Evolutionary conservation across 495 filamentous ascomycete genomes (phyloP).

Genomic region (Talaromyces liani): DNA sequence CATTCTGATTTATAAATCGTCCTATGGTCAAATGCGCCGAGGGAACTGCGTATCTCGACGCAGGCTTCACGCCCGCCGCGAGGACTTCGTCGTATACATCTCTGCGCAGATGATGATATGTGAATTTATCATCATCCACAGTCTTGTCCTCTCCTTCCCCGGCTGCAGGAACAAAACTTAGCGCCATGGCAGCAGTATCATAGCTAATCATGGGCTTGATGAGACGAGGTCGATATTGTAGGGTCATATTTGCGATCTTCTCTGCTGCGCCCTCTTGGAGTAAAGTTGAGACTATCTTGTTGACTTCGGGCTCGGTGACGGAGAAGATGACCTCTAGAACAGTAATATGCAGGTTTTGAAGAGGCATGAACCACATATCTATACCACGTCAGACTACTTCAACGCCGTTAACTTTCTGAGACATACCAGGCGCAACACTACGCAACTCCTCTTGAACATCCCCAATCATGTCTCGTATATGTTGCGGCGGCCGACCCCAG

Average conservation of each 20-base stretch:
- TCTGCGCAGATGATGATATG: slow-evolving; percentile 83
- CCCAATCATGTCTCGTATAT: slow-evolving; percentile 55
- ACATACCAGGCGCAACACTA: slow-evolving; percentile 56
- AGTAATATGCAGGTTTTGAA: slow-evolving; percentile 73
- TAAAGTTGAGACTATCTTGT: slow-evolving; percentile 47
- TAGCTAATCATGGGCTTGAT: slow-evolving; percentile 78
- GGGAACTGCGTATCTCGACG: slow-evolving; percentile 74
- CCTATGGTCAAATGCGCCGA: slow-evolving; percentile 84
- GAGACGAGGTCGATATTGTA: slow-evolving; percentile 57
- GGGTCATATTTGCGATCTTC: slow-evolving; percentile 56
- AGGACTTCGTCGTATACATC: slow-evolving; percentile 60
- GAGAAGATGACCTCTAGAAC: slow-evolving; percentile 75
- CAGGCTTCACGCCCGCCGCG: slow-evolving; percentile 52
- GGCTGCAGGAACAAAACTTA: slow-evolving; percentile 76
- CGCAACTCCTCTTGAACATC: slow-evolving; percentile 61
- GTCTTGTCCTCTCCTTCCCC: slow-evolving; percentile 34
- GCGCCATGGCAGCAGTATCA: slow-evolving; percentile 74
- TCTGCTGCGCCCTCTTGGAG: slow-evolving; percentile 30
- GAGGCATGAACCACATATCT: slow-evolving; percentile 84
- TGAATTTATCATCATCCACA: slow-evolving; percentile 51
- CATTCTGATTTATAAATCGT: slow-evolving; percentile 59
- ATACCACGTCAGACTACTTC: too few species aligned
- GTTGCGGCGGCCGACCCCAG: slow-evolving; percentile 74
- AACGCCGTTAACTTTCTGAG: not conserved
- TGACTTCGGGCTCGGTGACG: slow-evolving; percentile 53